Base-by-base conservation (phyloP, 2,329 filamentous ascomycete species). In the Trichoderma sp. region DNA sequence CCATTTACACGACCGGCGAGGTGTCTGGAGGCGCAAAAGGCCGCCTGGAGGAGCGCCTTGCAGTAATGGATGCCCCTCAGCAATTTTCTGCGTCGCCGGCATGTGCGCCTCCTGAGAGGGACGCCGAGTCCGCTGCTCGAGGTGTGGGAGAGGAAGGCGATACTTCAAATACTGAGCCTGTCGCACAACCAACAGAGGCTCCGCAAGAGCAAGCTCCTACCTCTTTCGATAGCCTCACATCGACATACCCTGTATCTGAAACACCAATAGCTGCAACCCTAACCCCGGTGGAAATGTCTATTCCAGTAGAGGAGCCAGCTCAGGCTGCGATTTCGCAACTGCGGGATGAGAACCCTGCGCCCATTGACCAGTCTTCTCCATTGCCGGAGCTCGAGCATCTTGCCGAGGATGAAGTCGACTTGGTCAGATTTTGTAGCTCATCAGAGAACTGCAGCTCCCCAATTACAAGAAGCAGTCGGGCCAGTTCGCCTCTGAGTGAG, bases 401-500 rank as follows among this genome's bases (percentile, higher is more conserved):
- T 7, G 22, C 59, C 29, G 52, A 52, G 17, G 64, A 68, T 5
- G 66, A 57, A 17, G 5, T 57, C 22, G 66, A 68, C 10, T 17
- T 68, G 27, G 12, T 58, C 17, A 37, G 53, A 3, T 56, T 63
- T 25, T 35, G 25, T 12, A 68, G 39, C 19, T 68, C 63, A 2
- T 57, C 67, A 10, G 61, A 59, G 17, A 13, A 39, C 25, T 66
- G 10, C 35, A 60, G 53, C 32, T 67, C 54, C 29, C 34, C 60
- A n/a, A 15, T 35, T 6, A 54, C 54, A 8, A 29, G 17, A 7
- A 56, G 63, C 39, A 71, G 70, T 19, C 69, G 68, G 32, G 70
- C 53, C 19, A 76, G 74, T 58, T 76, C 74, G 39, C 64, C 68
- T 17, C 66, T 76, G 48, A 76, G 73, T 58, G 73, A 76, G 22